Conservation (phyloP, 371 early-diverging fungal genomes). For the Apophysomyces variabilis region DNA sequence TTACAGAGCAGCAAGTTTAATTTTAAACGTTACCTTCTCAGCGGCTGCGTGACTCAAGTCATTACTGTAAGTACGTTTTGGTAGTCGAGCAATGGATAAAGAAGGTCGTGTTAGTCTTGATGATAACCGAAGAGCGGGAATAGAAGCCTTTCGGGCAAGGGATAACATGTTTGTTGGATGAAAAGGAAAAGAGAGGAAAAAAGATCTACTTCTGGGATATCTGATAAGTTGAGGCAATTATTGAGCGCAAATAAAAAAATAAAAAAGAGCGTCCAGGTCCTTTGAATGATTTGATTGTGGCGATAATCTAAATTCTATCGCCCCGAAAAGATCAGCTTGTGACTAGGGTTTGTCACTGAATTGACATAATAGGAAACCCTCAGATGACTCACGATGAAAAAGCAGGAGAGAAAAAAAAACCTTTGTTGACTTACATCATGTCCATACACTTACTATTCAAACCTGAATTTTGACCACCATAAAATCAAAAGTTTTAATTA, state of each 20-base stretch:
- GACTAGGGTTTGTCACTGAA: conserved; percentile 3
- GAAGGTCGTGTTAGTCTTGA: conserved; percentile 15
- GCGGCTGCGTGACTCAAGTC: conserved; percentile 33
- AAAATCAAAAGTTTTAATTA: too few relatives aligned
- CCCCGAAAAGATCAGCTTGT: background rate
- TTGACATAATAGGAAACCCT: conserved; percentile 6
- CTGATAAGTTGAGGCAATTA: too few relatives aligned
- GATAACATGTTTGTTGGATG: conserved; percentile 29
- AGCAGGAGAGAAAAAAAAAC: background rate
- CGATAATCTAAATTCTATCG: background rate
- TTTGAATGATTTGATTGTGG: background rate
- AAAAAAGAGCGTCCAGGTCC: too few relatives aligned
- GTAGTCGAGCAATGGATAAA: conserved; percentile 18
- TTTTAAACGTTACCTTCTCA: conserved; percentile 38
- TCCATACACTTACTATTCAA: too few relatives aligned
- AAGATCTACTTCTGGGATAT: background rate
- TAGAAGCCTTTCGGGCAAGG: conserved; percentile 37
- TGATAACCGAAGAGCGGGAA: conserved; percentile 26
- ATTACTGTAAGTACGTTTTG: conserved; percentile 27
- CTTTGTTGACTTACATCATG: background rate
- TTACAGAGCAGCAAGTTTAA: background rate
- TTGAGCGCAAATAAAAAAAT: too few relatives aligned
- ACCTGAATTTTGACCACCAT: background rate
- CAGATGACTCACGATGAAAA: conserved; percentile 11
- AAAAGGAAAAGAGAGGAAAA: conserved; percentile 16